Evolutionary conservation across 805 yeast species (phyloP), one percentile per base, ranked within the genome.

Genomic region (Komagataella populi): DNA sequence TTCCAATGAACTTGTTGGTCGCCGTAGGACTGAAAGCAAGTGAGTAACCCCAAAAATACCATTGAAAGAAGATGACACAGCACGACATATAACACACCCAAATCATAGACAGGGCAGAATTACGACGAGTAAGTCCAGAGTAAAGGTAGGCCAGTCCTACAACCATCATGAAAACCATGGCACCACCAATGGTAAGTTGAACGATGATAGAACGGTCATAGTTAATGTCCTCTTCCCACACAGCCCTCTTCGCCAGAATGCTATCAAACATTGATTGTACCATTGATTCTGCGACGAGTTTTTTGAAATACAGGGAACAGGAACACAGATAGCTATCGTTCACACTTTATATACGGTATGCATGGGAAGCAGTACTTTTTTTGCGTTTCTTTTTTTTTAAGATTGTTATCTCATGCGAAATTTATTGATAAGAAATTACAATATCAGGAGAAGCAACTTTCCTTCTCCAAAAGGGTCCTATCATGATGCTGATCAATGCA

Each of bases 31-130:
- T 80, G 60, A 93, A 89, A 3, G 98, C 95, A 46, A 91, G 68
- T 0, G 96, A 87, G 64, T 87, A 90, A n/a, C 96, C 97, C 96
- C 98, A 93, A 63, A 91, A 88, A 66, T 89, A 91, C 98, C 98
- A 91, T 63, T 89, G 96, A 62, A 89, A 79, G 51, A 80, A 74
- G 1, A 85, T 88, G 6, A 88, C 80, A 56, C 84, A 74, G 5
- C 86, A 80, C 5, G 88, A 77, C 76, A 83, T 77, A 45, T 87
- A 63, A n/a, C 79, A 80, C 6, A 83, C 79, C 85, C 95, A 87
- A 30, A 89, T 81, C 77, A 87, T 77, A 16, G 91, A 83, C 48
- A 89, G 70, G 0, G 96, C 96, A n/a, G 88, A 81, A 65, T 89
- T 89, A 60, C 96, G 71, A 62, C 96, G 72, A 10, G 96, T 91